These are phyloP conservation scores for Tilletia caries DNA, from an alignment of 1,284 basidiomycete genomes.

Conservation along the genomic window DNA sequence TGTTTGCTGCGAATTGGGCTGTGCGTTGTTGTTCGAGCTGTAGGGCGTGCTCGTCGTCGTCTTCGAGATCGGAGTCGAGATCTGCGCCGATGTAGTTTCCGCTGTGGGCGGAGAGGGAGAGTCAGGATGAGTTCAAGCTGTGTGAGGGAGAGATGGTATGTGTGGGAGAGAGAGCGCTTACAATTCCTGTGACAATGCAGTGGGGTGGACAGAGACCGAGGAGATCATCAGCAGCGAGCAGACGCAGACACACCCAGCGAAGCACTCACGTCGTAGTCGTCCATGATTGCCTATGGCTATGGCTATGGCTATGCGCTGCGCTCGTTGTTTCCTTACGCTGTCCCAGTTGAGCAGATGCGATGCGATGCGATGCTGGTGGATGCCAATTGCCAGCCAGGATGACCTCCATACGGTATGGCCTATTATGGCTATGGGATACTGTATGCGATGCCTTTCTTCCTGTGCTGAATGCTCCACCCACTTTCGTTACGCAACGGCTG, in stretches of 20 bases:
- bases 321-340: no score
- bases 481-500: no score
- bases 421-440: no score
- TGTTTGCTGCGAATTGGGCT: neutral
- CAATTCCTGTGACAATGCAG: constrained; percentile 2
- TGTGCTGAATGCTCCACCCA: no score
- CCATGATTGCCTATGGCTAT: constrained; percentile 38
- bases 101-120: constrained; percentile 3
- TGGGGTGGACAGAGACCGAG: neutral
- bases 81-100: constrained; percentile 53
- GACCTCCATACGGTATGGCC: no score
- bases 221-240: neutral
- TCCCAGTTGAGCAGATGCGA: neutral
- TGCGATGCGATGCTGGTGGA: neutral
- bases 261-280: constrained; percentile 45
- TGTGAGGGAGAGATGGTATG: neutral
- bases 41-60: constrained; percentile 26
- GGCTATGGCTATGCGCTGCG: no score
- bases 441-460: neutral
- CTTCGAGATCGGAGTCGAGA: constrained; percentile 45
- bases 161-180: neutral
- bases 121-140: neutral
- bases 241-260: no score
- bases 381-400: no score
- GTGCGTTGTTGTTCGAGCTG: constrained; percentile 11